phyloP scores from a whole-genome alignment of 2,329 filamentous ascomycete species.

The Pseudogymnoascus sp. region DNA sequence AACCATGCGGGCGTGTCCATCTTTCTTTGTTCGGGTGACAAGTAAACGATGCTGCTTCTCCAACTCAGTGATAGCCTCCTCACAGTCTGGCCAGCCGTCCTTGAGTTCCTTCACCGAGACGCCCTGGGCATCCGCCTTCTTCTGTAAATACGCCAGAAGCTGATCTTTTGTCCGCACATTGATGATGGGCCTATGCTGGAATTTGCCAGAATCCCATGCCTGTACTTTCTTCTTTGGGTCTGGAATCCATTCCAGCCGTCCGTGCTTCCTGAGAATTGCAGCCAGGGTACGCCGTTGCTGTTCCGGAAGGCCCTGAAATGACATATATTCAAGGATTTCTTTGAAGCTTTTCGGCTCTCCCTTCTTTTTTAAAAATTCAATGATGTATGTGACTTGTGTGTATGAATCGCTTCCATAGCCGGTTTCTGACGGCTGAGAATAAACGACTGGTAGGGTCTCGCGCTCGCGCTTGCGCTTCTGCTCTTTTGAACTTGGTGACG shows the following conservation, averaged over 20 bases:
- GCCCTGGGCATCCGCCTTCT: conserved; percentile 70
- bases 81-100: conserved; percentile 87
- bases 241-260: conserved; percentile 49
- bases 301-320: conserved; percentile 55
- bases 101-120: conserved; percentile 84
- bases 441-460: conserved; percentile 48
- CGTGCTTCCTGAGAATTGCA: conserved; percentile 58
- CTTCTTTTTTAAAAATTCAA: conserved; percentile 72
- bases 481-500: conserved; percentile 37
- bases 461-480: conserved; percentile 54
- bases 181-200: conserved; percentile 75
- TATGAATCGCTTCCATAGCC: conserved; percentile 72
- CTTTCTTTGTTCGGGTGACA: conserved; percentile 86
- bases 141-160: conserved; percentile 72
- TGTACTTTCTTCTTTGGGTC: conserved; percentile 54
- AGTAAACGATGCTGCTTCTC: conserved; percentile 73
- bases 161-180: conserved; percentile 71
- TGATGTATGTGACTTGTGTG: conserved; percentile 80
- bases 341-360: conserved; percentile 60
- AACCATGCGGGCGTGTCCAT: conserved; percentile 74
- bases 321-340: conserved; percentile 74
- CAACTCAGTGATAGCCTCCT: conserved; percentile 67
- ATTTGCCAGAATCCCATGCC: conserved; percentile 62
- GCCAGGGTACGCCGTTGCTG: conserved; percentile 56
- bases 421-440: conserved; percentile 68